These are phyloP conservation scores for Aureococcus anophagefferens DNA, from an alignment of 108 stramenopile species.

Conservation along the genomic window DNA sequence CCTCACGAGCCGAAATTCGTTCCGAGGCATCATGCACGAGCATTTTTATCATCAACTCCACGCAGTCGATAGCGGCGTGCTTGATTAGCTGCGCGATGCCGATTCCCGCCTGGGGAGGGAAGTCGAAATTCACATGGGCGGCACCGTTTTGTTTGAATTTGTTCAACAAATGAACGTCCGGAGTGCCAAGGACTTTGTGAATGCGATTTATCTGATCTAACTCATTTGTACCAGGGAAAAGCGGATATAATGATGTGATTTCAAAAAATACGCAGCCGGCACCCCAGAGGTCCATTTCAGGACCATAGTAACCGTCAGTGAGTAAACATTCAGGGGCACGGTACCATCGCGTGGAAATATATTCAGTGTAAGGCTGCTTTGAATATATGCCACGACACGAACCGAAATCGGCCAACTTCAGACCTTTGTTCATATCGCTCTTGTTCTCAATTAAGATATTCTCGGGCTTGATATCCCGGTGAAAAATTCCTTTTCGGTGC, in stretches of 20 bases:
- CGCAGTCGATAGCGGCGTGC: slow-evolving; percentile 42
- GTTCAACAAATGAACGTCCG: slow-evolving; percentile 31
- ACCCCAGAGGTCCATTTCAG: slow-evolving; percentile 76
- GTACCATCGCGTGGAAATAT: slow-evolving; percentile 77
- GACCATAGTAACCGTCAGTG: slow-evolving; percentile 67
- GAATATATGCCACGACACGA: slow-evolving; percentile 66
- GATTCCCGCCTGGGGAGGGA: slow-evolving; percentile 51
- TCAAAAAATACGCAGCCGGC: slow-evolving; percentile 74
- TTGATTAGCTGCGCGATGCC: slow-evolving; percentile 61
- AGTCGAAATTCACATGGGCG: slow-evolving; percentile 55
- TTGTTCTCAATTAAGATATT: slow-evolving; percentile 65
- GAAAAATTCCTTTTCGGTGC: slow-evolving; percentile 62
- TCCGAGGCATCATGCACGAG: slow-evolving; percentile 59
- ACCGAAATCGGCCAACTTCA: slow-evolving; percentile 78
- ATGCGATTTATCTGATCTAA: slow-evolving; percentile 64
- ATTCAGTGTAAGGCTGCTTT: slow-evolving; percentile 69
- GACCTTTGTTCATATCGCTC: slow-evolving; percentile 30
- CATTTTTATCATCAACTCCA: slow-evolving; percentile 55
- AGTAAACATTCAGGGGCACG: slow-evolving; percentile 67
- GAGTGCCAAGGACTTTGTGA: slow-evolving; percentile 61
- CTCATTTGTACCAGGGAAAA: slow-evolving; percentile 70
- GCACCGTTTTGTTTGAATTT: slow-evolving; percentile 54
- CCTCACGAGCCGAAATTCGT: slow-evolving; percentile 57
- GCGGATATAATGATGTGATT: slow-evolving; percentile 60
- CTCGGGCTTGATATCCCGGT: slow-evolving; percentile 75